Percentiles rank a stretch among this genome's conserved stretches.
Evolutionary conservation across 1,139 yeast species (phyloP).

Genomic region (Saccharomyces hybrid): DNA sequence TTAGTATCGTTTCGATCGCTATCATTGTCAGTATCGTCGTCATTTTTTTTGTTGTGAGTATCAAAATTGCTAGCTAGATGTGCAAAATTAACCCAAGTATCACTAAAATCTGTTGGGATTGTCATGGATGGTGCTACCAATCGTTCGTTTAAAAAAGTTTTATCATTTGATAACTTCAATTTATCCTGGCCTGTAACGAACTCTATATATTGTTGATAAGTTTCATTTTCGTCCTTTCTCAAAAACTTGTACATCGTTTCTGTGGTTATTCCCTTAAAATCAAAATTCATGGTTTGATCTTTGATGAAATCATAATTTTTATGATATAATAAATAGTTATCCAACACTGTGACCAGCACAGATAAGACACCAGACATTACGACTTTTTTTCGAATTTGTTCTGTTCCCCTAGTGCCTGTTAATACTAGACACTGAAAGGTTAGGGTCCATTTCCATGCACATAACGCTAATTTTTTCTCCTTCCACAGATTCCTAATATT

Average conservation of each 20-base stretch:
- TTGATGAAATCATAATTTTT: conserved; percentile 32
- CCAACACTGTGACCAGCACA: conserved; percentile 82
- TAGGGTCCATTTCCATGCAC: conserved; percentile 95
- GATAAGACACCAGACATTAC: conserved; percentile 91
- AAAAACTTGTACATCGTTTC: conserved; percentile 13
- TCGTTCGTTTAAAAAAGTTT: conserved; percentile 10
- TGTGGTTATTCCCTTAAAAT: conserved; percentile 13
- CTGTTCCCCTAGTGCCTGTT: conserved; percentile 90
- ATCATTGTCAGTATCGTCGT: conserved; percentile 4
- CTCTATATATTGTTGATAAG: conserved; percentile 16
- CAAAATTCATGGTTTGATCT: conserved; percentile 23
- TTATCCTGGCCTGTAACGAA: conserved; percentile 16
- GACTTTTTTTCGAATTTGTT: conserved; percentile 71
- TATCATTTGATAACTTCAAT: conserved; percentile 12
- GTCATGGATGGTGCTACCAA: conserved; percentile 12
- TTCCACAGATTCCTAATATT: conserved; percentile 23
- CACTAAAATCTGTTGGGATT: conserved; percentile 20
- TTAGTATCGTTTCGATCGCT: background rate
- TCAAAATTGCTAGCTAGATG: background rate
- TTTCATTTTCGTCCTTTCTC: conserved; percentile 15
- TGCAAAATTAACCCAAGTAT: conserved; percentile 12
- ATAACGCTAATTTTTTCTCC: conserved; percentile 41
- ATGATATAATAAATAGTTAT: conserved; percentile 53
- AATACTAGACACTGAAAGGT: conserved; percentile 88
- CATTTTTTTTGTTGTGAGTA: background rate